Evolutionary conservation across 495 filamentous ascomycete genomes (phyloP), one percentile per base, ranked within the genome.

Genomic region (Chaetomium fimeti): DNA sequence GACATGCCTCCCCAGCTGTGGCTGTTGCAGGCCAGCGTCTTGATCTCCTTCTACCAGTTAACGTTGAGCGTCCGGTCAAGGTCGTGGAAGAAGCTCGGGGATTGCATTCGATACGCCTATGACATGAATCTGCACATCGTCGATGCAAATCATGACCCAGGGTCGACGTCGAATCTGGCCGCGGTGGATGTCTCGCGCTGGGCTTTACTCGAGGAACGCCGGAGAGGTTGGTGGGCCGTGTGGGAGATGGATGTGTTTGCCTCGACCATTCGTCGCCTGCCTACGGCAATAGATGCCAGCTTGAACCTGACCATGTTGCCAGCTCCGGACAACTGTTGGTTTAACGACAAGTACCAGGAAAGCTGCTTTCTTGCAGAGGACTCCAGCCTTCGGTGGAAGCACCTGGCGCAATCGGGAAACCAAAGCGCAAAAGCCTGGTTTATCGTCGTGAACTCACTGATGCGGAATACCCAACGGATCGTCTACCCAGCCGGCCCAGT

Each of bases 191-290:
- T 56, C 13, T 18, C 38, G 28, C 32, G 29, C 29, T 56, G 53
- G 53, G 8, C 20, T 6, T 32, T 56, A 9, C 29, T 56, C 7
- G 53, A 56, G n/a, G 53, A 56, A 29, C 53, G 53, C 2, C 53
- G 53, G 18, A 56, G 53, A 40, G 29, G n/a, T 11, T 56, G 53
- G 53, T 56, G 53, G 53, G 53, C 53, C 3, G 29, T 56, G 3
- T 56, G 53, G 53, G 53, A 56, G 29, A 56, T 56, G 53, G 53
- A 56, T 40, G 53, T 56, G 6, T 56, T 56, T 15, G 53, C 53
- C 6, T 40, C 29, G 29, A 56, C 53, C 29, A 56, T 56, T 6
- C 53, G 53, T 15, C 28, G 53, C 6, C 32, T 56, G 15, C 53
- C 53, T 11, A 56, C 53, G 5, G 53, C 53, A 12, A 56, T 56